These are phyloP conservation scores for Asterochloris sp. DNA, from an alignment of 139 green algal genomes.

Conservation along the genomic window DNA sequence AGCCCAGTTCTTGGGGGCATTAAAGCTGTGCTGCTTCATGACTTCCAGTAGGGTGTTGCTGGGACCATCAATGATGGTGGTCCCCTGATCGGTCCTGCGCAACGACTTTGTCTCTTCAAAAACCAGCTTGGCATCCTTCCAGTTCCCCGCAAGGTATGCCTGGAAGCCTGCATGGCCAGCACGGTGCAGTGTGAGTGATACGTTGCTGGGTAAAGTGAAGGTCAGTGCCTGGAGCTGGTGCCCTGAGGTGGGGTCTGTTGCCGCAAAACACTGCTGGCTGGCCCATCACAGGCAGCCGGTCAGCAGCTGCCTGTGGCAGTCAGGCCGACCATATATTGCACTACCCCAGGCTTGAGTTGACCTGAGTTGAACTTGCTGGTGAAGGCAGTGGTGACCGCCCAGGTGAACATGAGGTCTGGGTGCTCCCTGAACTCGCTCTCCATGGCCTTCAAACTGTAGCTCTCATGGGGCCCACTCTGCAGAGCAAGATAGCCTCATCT, in stretches of 20 bases:
- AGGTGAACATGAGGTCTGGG: slow-evolving; percentile 64
- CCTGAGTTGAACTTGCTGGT: no score
- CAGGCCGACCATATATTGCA: no score
- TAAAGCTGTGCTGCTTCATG: slow-evolving; percentile 61
- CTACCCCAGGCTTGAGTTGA: slow-evolving; percentile 1
- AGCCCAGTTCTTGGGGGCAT: slow-evolving; percentile 68
- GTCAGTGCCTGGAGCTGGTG: no score
- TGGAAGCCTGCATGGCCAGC: not conserved
- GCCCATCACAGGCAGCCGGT: no score
- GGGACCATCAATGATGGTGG: slow-evolving; percentile 58
- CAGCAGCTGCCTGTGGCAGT: no score
- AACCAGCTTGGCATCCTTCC: slow-evolving; percentile 41
- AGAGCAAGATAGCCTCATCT: not conserved
- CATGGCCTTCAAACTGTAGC: slow-evolving; percentile 22
- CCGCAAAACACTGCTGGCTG: no score
- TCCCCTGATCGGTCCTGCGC: slow-evolving; percentile 19
- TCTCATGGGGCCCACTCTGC: not conserved
- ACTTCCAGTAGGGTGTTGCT: slow-evolving; percentile 63
- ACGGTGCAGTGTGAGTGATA: no score
- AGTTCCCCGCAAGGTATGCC: slow-evolving; percentile 72
- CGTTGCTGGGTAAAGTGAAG: no score
- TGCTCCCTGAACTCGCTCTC: slow-evolving; percentile 74
- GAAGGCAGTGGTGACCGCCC: slow-evolving; percentile 52
- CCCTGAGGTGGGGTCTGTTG: no score
- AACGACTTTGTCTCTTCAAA: slow-evolving; percentile 48